Evolutionary conservation across 192 early-diverging fungal species (phyloP), one percentile per base, ranked within the genome.

Genomic region (Fimicolochytrium jonesii): DNA sequence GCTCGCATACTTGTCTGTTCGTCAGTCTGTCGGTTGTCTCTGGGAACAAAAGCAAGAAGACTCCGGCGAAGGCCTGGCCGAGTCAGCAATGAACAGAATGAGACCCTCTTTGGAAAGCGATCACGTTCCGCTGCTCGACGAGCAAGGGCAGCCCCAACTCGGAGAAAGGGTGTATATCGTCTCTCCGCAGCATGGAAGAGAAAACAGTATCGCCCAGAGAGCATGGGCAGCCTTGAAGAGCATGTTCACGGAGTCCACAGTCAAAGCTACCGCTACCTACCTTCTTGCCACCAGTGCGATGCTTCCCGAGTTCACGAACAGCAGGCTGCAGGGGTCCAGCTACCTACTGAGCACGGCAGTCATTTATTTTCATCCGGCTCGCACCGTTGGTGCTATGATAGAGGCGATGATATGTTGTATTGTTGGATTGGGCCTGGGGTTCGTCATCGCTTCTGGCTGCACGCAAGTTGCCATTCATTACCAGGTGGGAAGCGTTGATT

Each of bases 361-460:
- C 17, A 22, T 66, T 4, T 66, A 57, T 31, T 57, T 66, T 30
- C 64, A 66, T 47, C 64, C 64, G 62, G 62, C 62, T 41, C 62
- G 62, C 13, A 55, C 62, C 26, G 52, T 64, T 13, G 62, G 62
- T 13, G 62, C 62, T 11, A 64, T 64, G 62, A 23, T 64, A 6
- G 62, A 64, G 42, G 62, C 62, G 7, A 10, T 64, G 49, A 20
- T 64, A 11, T 64, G 62, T 23, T 64, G 51, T 26, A 23, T 64
- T 28, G 51, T 55, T 20, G 62, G 62, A n/a, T 30, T 64, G 26
- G 28, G 2, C 1, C 26, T 49, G 9, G 62, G 62, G 4, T 64
- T 26, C 55, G 18, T 55, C 22, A 55, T 64, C 18, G 62, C 62
- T 20, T 26, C 15, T 11, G 62, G 62, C 0, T 64, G 62, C 23